Evolutionary conservation across 1,139 yeast species (phyloP), one percentile per base, ranked within the genome.

Genomic region (Scheffersomyces cryptocercus): DNA sequence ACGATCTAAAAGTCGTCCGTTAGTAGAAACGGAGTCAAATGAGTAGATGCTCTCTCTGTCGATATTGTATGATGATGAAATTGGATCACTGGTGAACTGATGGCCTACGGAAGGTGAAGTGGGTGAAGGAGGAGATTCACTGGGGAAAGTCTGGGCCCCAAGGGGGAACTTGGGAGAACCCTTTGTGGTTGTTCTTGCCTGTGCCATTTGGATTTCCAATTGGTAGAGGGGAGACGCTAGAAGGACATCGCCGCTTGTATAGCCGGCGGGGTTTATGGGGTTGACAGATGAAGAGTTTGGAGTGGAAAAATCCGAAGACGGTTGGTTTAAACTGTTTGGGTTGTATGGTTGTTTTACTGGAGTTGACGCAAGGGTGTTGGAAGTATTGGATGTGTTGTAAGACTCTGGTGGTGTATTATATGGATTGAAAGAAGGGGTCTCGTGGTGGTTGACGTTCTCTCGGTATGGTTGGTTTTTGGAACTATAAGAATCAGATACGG

Each of bases 11-110:
- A 74, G 58, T 37, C 77, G 52, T 5, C 77, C 77, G 47, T 59
- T 69, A 29, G 79, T 73, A 43, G 74, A 64, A 6, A 73, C 75
- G 3, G 77, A 72, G 39, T 73, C 79, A 46, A 73, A 74, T 10
- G 77, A 71, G 52, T 71, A 73, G 14, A 74, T 54, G 45, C 74
- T 68, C 30, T 60, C 68, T 36, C 61, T 47, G 45, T 68, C 75
- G 12, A 13, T n/a, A 24, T 14, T 24, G 8, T 26, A 20, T n/a
- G n/a, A 9, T 10, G 35, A 31, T 11, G 9, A 8, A 3, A 31
- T 12, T 4, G 38, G 29, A 6, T 24, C 41, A 6, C 10, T 11
- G 10, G 35, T 13, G 30, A 34, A 13, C 42, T 39, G 42, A 26
- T 13, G 37, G n/a, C 41, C 20, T 14, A 28, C 26, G 7, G 41